Evolutionary conservation across 1,284 basidiomycete genomes (phyloP).

Genomic region (Trichosporon sp.): DNA sequence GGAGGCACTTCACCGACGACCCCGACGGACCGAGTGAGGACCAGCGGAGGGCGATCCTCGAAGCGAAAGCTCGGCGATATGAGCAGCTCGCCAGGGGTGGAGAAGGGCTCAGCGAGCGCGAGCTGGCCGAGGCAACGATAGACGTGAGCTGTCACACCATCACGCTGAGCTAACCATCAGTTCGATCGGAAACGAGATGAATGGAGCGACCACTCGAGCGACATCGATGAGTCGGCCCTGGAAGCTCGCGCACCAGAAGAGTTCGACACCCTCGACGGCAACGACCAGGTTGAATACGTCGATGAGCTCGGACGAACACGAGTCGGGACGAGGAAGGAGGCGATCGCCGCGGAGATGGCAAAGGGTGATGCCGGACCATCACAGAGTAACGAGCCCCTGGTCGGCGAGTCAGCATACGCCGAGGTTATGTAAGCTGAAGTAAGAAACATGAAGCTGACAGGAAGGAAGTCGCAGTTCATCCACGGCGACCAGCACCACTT

Average conservation of each 20-base stretch:
- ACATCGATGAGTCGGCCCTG: conserved; percentile 45
- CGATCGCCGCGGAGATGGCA: conserved; percentile 22
- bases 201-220: conserved; percentile 46
- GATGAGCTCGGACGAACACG: conserved; percentile 56
- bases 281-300: conserved; percentile 52
- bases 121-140: conserved; percentile 73
- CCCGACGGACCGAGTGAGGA: conserved; percentile 47
- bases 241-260: conserved; percentile 55
- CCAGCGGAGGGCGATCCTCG: conserved; percentile 59
- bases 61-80: conserved; percentile 80
- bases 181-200: conserved; percentile 69
- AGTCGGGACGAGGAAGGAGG: conserved; percentile 50
- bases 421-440: conserved; percentile 50
- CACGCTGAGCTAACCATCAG: conserved; percentile 53
- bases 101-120: conserved; percentile 73
- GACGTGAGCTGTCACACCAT: conserved; percentile 66
- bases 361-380: conserved; percentile 40
- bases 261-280: conserved; percentile 33
- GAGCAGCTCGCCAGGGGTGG: conserved; percentile 78
- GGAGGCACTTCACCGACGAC: conserved; percentile 42
- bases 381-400: conserved; percentile 23
- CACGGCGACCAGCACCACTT: conserved; percentile 76
- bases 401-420: conserved; percentile 43
- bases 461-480: conserved; percentile 65
- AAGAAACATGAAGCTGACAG: conserved; percentile 23